Base-by-base conservation (phyloP, 2,329 filamentous ascomycete genomes). In the Neonectria coccinea region DNA sequence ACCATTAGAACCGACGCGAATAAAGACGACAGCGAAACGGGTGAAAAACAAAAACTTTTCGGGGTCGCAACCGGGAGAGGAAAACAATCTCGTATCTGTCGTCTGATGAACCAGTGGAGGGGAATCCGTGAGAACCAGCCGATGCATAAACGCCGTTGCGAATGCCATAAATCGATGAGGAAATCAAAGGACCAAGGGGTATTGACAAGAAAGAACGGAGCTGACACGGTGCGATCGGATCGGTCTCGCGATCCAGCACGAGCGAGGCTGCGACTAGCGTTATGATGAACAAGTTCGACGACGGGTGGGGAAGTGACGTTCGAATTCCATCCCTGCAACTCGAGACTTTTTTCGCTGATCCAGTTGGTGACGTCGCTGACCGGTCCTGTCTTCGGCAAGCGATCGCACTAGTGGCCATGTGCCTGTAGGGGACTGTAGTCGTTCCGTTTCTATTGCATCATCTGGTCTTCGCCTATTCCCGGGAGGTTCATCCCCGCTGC, bases 381-480 rank as follows among this genome's bases (percentile, higher is more conserved):
- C 41, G 31, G 16, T 54, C 18, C 39, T 54, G 42, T 48, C 56
- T 57, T 56, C 47, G 20, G 47, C 50, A 36, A 60, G 47, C 45
- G 52, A 54, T 45, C 53, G 42, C 44, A 41, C 50, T 51, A 47
- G 53, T 33, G 29, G 42, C 41, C 33, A 39, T 39, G 51, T 29
- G 18, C 53, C 29, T 51, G 50, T 25, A 12, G 22, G 3, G 47
- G 33, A 29, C 9, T 27, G 33, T 27, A 39, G n/a, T 27, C 44
- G 16, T 20, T 50, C 41, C 33, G 29, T 22, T 64, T 59, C 57
- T 76, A 78, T 70, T 78, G 75, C 70, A 78, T 74, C 75, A 78
- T 76, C 55, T 76, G 76, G 73, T 85, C 82, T 67, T 86, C 83
- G 58, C 80, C 81, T 63, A 85, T 83, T 42, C 79, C 78, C 14